Percentiles rank a stretch among this genome's conserved stretches.
Evolutionary conservation across 306 rosid genomes (phyloP).

Genomic region (Cucurbita pepo): DNA sequence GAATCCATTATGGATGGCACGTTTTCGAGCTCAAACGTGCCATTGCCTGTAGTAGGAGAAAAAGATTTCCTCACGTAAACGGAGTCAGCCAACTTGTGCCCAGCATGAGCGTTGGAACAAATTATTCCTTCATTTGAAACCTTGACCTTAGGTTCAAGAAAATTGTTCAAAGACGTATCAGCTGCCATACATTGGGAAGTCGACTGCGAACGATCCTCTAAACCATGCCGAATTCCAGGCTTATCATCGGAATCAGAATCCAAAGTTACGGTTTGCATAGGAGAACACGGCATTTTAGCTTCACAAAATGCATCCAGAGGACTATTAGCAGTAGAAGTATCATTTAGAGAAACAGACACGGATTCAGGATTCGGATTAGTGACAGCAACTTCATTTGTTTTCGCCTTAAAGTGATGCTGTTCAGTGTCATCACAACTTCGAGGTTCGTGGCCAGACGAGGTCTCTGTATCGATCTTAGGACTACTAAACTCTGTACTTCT

Average conservation of each 20-base stretch:
- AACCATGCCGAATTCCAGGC: background rate
- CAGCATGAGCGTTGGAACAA: background rate
- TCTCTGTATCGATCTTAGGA: constrained; percentile 25
- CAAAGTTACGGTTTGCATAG: constrained; percentile 8
- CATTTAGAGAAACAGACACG: constrained; percentile 11
- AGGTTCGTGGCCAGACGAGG: constrained; percentile 29
- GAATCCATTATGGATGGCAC: constrained; percentile 12
- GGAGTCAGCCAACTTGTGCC: constrained; percentile 19
- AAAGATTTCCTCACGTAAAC: constrained; percentile 14
- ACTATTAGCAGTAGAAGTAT: constrained; percentile 11
- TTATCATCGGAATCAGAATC: constrained; percentile 23
- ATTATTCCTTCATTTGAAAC: constrained; percentile 16
- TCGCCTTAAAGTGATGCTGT: constrained; percentile 22
- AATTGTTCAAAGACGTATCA: constrained; percentile 14
- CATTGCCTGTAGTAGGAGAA: constrained; percentile 3
- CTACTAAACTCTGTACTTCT: constrained; percentile 13
- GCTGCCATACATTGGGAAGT: constrained; percentile 12
- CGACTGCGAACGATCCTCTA: constrained; percentile 9
- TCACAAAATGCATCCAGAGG: constrained; percentile 29
- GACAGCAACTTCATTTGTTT: constrained; percentile 19
- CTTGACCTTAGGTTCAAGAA: constrained; percentile 9
- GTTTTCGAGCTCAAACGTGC: constrained; percentile 10
- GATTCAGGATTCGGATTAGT: constrained; percentile 9
- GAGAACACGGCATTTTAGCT: constrained; percentile 10
- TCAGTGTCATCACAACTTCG: constrained; percentile 24